Conservation (phyloP, 192 early-diverging fungal species). For the Paraglomus brasilianum region DNA sequence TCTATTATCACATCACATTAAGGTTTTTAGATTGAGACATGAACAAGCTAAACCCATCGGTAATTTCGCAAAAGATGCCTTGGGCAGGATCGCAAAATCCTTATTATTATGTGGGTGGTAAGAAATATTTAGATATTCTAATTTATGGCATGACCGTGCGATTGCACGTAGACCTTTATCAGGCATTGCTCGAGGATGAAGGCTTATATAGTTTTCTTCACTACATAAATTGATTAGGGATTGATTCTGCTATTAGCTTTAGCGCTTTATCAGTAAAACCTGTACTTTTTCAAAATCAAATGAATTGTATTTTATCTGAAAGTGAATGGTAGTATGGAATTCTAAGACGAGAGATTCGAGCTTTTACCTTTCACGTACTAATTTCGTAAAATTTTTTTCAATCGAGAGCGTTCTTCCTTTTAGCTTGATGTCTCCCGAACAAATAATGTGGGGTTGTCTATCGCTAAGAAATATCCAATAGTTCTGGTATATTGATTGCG, state of each 20-base stretch:
- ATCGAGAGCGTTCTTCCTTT: slow-evolving; percentile 9
- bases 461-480: slow-evolving; percentile 23
- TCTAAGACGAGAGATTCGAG: slow-evolving; percentile 8
- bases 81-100: slow-evolving; percentile 6
- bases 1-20: slow-evolving; percentile 5
- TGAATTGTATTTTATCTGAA: slow-evolving; percentile 26
- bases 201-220: too few relatives aligned
- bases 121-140: slow-evolving; percentile 23
- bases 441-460: slow-evolving; percentile 18
- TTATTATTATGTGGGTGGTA: background rate
- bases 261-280: background rate
- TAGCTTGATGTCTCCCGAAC: slow-evolving; percentile 3
- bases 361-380: slow-evolving; percentile 7
- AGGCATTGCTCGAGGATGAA: background rate
- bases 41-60: slow-evolving; percentile 10
- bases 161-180: slow-evolving; percentile 15
- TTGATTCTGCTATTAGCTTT: slow-evolving; percentile 26
- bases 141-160: slow-evolving; percentile 13
- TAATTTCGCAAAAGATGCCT: slow-evolving; percentile 24
- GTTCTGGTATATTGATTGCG: slow-evolving; percentile 14
- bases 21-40: slow-evolving; percentile 24
- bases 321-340: slow-evolving; percentile 16
- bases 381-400: slow-evolving; percentile 23
- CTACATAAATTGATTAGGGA: too few relatives aligned
- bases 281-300: slow-evolving; percentile 17